Evolutionary conservation across 495 filamentous ascomycete species (phyloP), one percentile per base, ranked within the genome.

Genomic region (Penicillium chermesinum): DNA sequence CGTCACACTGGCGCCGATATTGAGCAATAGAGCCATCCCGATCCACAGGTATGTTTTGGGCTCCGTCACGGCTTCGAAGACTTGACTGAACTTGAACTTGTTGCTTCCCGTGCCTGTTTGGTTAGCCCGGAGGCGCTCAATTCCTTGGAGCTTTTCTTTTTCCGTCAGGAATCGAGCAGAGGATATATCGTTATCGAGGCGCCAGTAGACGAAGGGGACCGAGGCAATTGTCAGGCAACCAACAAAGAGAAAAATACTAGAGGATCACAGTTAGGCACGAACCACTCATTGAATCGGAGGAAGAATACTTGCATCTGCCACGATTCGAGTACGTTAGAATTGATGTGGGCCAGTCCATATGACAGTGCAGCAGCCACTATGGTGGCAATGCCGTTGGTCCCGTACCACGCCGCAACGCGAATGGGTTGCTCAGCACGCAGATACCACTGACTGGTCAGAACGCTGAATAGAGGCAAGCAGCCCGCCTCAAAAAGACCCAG

Each of bases 81-180:
- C 60, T 22, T 78, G 75, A n/a, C 58, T 45, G 25, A 64, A 45
- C 41, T 76, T 76, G 63, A 75, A 77, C 6, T 76, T 66, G 7
- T 61, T 66, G 5, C 40, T 65, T 12, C 72, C 74, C 0, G 66
- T 71, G 25, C 83, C 83, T 1, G 82, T 85, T 48, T 83, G 80
- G 53, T 86, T 84, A 21, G 71, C 72, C 8, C 80, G 74, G 5
- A 86, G 75, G 9, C 83, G 75, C 45, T 83, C 79, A 20, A 84
- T 68, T 43, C 80, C 82, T 53, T 84, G 64, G 10, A 61, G 54
- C 50, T 78, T 80, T 54, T 86, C 81, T 17, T 73, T 67, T 21
- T 79, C 74, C 22, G 46, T 75, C 27, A 86, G 74, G 61, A 85
- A 85, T 21, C 76, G 77, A 5, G 83, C 82, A 1, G 78, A 62